These are phyloP conservation scores for Naematelia encephala DNA, from an alignment of 768 basidiomycete species.

Conservation along the genomic window DNA sequence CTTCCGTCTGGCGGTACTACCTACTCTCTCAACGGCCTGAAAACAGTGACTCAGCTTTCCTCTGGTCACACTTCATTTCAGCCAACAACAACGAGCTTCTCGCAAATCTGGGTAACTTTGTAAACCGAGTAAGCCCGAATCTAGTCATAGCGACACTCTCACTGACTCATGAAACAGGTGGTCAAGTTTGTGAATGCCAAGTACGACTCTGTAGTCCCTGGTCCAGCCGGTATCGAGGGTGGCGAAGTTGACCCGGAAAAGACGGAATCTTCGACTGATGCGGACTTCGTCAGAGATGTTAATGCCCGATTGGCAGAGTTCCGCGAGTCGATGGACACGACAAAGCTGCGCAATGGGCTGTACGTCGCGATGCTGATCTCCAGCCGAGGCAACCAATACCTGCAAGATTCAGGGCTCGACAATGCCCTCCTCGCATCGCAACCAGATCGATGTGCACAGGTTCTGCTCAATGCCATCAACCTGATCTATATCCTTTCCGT, in stretches of 20 bases:
- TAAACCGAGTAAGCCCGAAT: constrained; percentile 64
- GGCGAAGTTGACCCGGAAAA: constrained; percentile 63
- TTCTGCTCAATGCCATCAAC: constrained; percentile 84
- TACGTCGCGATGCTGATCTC: constrained; percentile 88
- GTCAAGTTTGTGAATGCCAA: constrained; percentile 89
- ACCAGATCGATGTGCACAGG: constrained; percentile 81
- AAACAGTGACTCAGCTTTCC: constrained; percentile 90
- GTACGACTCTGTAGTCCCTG: constrained; percentile 74
- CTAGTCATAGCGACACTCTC: not conserved
- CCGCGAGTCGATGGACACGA: constrained; percentile 80
- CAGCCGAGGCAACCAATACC: constrained; percentile 81
- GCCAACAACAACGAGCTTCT: constrained; percentile 90
- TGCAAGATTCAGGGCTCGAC: constrained; percentile 87
- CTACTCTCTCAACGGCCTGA: constrained; percentile 88
- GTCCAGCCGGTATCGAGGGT: constrained; percentile 67
- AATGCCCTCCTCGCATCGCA: constrained; percentile 79
- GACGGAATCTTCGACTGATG: constrained; percentile 51
- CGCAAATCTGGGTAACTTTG: constrained; percentile 98
- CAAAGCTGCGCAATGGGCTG: constrained; percentile 82
- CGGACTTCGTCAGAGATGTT: constrained; percentile 69
- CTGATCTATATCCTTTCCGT: constrained; percentile 85
- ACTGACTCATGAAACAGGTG: constrained; percentile 41
- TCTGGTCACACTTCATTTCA: constrained; percentile 88
- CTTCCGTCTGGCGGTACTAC: constrained; percentile 97
- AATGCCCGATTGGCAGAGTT: constrained; percentile 76